Evolutionary conservation across 2,329 filamentous ascomycete genomes (phyloP).

Genomic region (Raffaelea albimanens): DNA sequence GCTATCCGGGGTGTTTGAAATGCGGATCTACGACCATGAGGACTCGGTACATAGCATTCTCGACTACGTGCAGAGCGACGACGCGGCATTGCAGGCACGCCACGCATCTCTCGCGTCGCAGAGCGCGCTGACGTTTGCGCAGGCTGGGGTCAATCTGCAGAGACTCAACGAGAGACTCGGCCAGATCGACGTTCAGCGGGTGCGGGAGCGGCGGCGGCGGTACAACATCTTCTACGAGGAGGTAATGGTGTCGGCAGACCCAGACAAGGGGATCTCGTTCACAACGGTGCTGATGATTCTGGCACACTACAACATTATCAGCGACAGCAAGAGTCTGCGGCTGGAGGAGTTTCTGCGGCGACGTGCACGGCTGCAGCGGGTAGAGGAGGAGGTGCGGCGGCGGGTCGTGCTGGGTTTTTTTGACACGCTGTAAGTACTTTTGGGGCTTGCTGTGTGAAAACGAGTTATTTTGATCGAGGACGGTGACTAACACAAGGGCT

Average conservation of each 20-base stretch:
- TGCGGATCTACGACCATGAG: constrained; percentile 89
- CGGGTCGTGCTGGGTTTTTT: constrained; percentile 92
- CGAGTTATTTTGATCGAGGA: too few species aligned
- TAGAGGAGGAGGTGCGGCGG: constrained; percentile 87
- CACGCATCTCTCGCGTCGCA: constrained; percentile 45
- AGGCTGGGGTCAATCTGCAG: constrained; percentile 64
- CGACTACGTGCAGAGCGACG: constrained; percentile 64
- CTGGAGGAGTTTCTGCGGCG: constrained; percentile 92
- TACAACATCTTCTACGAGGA: constrained; percentile 98
- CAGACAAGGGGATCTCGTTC: constrained; percentile 82
- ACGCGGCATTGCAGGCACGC: constrained; percentile 26
- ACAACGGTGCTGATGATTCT: constrained; percentile 89
- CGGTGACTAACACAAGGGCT: too few species aligned
- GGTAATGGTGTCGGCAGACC: constrained; percentile 86
- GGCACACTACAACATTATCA: constrained; percentile 98
- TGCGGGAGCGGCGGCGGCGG: constrained; percentile 64
- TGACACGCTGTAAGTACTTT: constrained; percentile 61
- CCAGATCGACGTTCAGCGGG: constrained; percentile 63
- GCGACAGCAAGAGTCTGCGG: constrained; percentile 89
- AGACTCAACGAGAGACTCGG: constrained; percentile 66
- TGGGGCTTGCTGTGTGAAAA: not conserved
- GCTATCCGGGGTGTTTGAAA: constrained; percentile 90
- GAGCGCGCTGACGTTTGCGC: constrained; percentile 39
- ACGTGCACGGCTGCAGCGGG: constrained; percentile 79
- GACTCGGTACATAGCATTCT: constrained; percentile 80